Evolutionary conservation across 2,329 filamentous ascomycete species (phyloP), one percentile per base, ranked within the genome.

Genomic region (Blastomyces emzantsi): DNA sequence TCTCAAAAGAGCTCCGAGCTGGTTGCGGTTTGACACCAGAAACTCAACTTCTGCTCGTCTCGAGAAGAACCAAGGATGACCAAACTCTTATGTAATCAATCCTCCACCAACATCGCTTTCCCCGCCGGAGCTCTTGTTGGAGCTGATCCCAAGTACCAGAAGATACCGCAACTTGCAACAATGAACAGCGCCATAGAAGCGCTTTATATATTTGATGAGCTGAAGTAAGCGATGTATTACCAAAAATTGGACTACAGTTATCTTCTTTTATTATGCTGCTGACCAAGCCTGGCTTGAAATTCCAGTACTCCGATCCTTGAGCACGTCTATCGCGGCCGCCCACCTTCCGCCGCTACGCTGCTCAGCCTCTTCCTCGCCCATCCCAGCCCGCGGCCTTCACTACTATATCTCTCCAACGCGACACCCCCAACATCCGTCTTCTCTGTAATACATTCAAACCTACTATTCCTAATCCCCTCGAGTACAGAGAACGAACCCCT

Each of bases 201-300:
- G 74, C 83, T 99, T 73, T 93, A 97, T 81, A 92, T 99, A 75
- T 97, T 90, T 77, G 92, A 97, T 84, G 92, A 97, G 81, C 87
- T 92, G 79, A 91, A 92, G 92, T 96, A 80, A 73, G 83, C 64
- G 52, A 36, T 36, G n/a, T 9, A 55, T 19, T 9, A 11, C 2
- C 1, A 36, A 9, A 8, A 9, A 36, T 8, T n/a, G 3, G 8
- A 51, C 19, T 22, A 55, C 39, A 22, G 60, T 51, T 57, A 22
- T 19, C 45, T 45, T 22, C 28, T 43, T 30, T 65, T 64, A 62
- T 69, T 57, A 22, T 64, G 41, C 54, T 68, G 55, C 17, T 41
- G 56, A 60, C 62, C 19, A 22, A 47, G 17, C n/a, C 45, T 3
- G 19, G 6, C 4, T 47, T 47, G 45, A 51, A n/a, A n/a, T 22